A percentile compares a stretch with the other conserved stretches of the same genome.
These are phyloP conservation scores for Acanthamoeba lenticulata DNA, from an alignment of 208 protist species.

Conservation along the genomic window DNA sequence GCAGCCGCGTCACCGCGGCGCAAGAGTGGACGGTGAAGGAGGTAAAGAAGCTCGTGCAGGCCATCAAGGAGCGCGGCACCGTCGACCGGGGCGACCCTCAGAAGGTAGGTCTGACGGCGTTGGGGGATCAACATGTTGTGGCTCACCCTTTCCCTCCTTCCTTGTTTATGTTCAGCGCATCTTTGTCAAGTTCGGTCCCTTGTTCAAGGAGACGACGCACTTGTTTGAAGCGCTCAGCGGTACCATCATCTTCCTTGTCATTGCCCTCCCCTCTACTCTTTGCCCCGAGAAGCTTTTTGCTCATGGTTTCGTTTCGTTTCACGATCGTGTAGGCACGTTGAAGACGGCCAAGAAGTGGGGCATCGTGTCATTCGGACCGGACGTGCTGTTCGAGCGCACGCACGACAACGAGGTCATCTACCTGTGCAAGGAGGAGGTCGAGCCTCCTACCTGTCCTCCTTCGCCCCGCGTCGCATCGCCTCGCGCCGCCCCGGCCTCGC, in stretches of 20 bases:
- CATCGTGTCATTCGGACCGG: not conserved
- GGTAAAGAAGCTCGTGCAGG: constrained; percentile 8
- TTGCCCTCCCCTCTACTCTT: not conserved
- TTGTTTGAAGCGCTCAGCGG: not conserved
- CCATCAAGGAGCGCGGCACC: not conserved
- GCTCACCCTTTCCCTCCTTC: no score
- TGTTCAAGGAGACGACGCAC: constrained; percentile 26
- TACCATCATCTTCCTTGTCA: not conserved
- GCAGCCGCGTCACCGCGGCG: not conserved
- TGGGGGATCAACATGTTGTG: no score
- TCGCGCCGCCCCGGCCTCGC: not conserved
- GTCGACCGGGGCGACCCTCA: not conserved
- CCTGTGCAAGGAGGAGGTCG: constrained; percentile 15
- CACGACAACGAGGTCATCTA: constrained; percentile 27
- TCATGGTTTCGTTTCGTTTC: not conserved
- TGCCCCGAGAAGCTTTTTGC: not conserved
- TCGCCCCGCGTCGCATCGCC: not conserved
- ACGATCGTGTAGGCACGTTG: not conserved
- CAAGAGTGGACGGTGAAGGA: constrained; percentile 25
- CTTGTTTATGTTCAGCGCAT: no score
- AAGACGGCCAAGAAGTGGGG: constrained; percentile 30
- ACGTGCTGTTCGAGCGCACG: not conserved
- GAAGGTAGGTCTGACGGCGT: not conserved
- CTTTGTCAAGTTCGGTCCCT: not conserved
- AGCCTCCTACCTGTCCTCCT: not conserved